These are phyloP conservation scores for Aspergillus hancockii DNA, from an alignment of 495 filamentous ascomycete genomes.

Conservation along the genomic window DNA sequence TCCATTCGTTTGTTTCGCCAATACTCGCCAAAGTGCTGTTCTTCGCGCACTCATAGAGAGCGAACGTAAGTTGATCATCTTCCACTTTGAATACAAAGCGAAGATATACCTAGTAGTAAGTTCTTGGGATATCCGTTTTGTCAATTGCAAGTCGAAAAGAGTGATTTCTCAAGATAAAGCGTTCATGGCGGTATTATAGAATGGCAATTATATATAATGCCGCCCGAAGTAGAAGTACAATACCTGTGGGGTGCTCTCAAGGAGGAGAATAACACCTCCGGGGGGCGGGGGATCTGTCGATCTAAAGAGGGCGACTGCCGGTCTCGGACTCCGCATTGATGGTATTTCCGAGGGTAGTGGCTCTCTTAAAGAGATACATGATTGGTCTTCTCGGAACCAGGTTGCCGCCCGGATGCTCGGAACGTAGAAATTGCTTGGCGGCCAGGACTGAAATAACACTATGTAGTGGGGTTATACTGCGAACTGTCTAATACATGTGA, in stretches of 20 bases:
- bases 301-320: slow-evolving; percentile 7
- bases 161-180: no score
- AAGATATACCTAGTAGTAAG: neutral
- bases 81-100: neutral
- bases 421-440: neutral
- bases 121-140: no score
- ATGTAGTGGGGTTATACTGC: no score
- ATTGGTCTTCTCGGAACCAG: slow-evolving; percentile 26
- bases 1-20: slow-evolving; percentile 15
- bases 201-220: neutral
- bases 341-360: slow-evolving; percentile 9
- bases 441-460: neutral
- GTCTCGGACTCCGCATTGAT: slow-evolving; percentile 18
- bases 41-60: slow-evolving; percentile 19
- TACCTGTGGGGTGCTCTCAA: neutral
- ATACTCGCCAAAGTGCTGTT: slow-evolving; percentile 7
- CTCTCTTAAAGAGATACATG: neutral
- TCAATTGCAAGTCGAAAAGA: neutral
- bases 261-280: slow-evolving; percentile 5
- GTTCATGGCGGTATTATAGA: neutral
- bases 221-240: neutral
- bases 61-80: slow-evolving; percentile 19
- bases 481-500: no score
- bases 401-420: neutral
- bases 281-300: slow-evolving; percentile 13